These are phyloP conservation scores for Eucalyptus curtisii DNA, from an alignment of 345 rosid genomes.

Conservation along the genomic window DNA sequence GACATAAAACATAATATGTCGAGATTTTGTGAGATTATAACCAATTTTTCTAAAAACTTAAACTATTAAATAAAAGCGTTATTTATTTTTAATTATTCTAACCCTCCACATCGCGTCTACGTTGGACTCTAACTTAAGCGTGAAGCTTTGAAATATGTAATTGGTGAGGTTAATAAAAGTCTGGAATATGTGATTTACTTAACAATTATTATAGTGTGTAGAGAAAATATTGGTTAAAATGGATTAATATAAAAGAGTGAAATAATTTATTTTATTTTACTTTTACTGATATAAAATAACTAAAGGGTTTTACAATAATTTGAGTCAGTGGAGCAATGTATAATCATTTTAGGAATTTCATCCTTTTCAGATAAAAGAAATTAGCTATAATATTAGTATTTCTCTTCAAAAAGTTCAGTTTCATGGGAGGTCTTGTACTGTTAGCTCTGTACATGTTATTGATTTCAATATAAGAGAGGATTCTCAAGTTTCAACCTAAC, in stretches of 20 bases:
- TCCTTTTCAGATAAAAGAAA: background rate
- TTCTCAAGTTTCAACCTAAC: background rate
- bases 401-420: background rate
- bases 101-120: fast-evolving
- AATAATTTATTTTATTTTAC: background rate
- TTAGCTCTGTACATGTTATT: background rate
- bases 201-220: background rate
- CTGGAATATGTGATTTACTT: background rate
- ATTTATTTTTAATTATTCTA: no score
- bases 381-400: background rate
- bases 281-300: background rate
- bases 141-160: no score
- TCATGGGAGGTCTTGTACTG: background rate
- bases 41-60: no score
- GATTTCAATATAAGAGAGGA: background rate
- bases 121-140: no score
- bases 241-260: background rate
- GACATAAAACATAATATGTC: no score
- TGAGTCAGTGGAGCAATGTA: background rate
- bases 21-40: no score
- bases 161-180: background rate
- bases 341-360: background rate
- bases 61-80: no score
- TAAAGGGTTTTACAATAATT: background rate
- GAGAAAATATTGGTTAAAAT: background rate